Base-by-base conservation (phyloP, 768 basidiomycete genomes). In the Sarcodon sp. region DNA sequence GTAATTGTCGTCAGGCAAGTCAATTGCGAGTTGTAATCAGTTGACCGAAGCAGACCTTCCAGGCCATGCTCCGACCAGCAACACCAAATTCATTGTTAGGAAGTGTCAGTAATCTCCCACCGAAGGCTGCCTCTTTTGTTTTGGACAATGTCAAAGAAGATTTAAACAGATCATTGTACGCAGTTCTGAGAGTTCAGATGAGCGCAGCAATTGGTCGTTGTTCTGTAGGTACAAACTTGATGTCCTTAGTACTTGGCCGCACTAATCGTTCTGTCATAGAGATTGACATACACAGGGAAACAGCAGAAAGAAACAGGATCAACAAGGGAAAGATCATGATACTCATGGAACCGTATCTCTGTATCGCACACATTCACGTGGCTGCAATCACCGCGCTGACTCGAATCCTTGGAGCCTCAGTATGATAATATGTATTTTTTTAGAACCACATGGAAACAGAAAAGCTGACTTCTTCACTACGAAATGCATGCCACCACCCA, bases 401-500 rank as follows among this genome's bases (percentile, higher is more conserved):
- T 27, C 21, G 21, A 27, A 3, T 2, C 2, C 21, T 27, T 27
- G 21, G 2, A 27, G 21, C 21, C 2, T 27, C 21, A 3, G 16
- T 33, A 21, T 44, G 38, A 12, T 18, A 27, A 13, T 50, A 45
- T 43, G 13, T 11, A 6, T 35, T 10, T 34, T 44, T n/a, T 63
- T 66, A 93, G 62, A 89, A 93, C 88, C 89, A 92, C 75, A 90
- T 83, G 33, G 91, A 93, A 43, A 92, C 73, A 38, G 89, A 92
- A 60, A 88, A 83, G 65, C 88, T 90, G 35, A 71, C 77, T 18
- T 76, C 74, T 65, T 88, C 87, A 62, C 80, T 83, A 53, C 80
- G 76, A 85, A 90, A 87, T 13, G 83, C 84, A 62, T 94, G 90
- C 90, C 90, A 94, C 90, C 90, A 94, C 31, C 87, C 81, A 4